Evolutionary conservation across 306 rosid species (phyloP).

Genomic region (Adenanthera pavonina): DNA sequence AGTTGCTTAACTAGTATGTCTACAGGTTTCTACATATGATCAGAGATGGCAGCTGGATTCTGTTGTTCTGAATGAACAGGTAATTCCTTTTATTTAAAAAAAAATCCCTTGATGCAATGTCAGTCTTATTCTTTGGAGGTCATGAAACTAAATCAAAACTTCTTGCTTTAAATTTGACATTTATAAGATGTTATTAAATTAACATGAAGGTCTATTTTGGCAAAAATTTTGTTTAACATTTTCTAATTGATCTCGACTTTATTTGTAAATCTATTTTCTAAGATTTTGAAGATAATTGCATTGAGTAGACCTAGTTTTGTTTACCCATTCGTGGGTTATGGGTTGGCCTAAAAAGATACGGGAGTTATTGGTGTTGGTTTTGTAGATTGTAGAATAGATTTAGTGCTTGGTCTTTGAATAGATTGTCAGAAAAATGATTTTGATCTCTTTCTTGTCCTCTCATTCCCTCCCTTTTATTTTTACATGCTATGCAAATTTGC

Average conservation of each 20-base stretch:
- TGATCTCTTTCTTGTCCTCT: not conserved
- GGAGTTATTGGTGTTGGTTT: slow-evolving; percentile 5
- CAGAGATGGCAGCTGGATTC: slow-evolving; percentile 93
- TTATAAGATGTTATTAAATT: not conserved
- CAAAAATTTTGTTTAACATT: slow-evolving; percentile 5
- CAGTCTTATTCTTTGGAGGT: slow-evolving; percentile 8
- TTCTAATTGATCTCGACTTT: not conserved
- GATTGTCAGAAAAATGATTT: not conserved
- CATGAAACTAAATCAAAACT: slow-evolving; percentile 5
- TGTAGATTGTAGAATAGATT: slow-evolving; percentile 4
- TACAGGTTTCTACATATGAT: slow-evolving; percentile 81
- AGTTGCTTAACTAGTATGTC: slow-evolving; percentile 43
- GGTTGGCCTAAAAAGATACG: not conserved
- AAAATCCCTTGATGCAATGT: slow-evolving; percentile 20
- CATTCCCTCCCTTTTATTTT: not conserved
- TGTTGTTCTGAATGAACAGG: slow-evolving; percentile 71
- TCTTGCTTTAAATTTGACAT: not conserved
- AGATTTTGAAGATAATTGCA: not conserved
- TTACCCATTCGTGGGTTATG: not conserved
- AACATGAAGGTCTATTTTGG: slow-evolving; percentile 13
- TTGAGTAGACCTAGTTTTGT: slow-evolving; percentile 7
- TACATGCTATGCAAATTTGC: not conserved
- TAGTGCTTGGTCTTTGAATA: not conserved
- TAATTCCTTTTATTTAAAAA: slow-evolving; percentile 34
- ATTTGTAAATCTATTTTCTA: not conserved